Percentiles rank a stretch among this genome's conserved stretches.
Conservation (phyloP, 768 basidiomycete genomes). For the Suillus hirtellus region DNA sequence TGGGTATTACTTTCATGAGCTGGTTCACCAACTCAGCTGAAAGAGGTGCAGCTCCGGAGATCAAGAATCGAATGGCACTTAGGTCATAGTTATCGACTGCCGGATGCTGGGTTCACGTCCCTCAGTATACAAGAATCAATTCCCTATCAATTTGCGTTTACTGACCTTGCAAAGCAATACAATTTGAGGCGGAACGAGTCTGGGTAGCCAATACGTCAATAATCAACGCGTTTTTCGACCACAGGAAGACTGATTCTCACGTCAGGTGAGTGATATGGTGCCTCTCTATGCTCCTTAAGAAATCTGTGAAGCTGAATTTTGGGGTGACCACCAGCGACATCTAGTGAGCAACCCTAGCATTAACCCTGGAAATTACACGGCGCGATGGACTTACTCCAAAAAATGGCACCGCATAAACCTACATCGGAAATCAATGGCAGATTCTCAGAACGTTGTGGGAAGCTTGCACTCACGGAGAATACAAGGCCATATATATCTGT, state of each 20-base stretch:
- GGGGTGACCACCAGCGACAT: conserved; percentile 59
- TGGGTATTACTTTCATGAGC: conserved; percentile 49
- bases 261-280: conserved; percentile 59
- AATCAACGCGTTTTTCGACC: neutral
- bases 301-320: conserved; percentile 60
- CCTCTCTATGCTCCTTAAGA: conserved; percentile 59
- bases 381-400: conserved; percentile 42
- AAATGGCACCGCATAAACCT: conserved; percentile 56
- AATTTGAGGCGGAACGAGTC: conserved; percentile 68
- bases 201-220: conserved; percentile 22
- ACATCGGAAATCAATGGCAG: conserved; percentile 10
- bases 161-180: conserved; percentile 66
- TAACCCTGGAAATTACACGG: neutral
- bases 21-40: conserved; percentile 54
- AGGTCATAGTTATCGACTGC: conserved; percentile 50
- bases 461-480: conserved; percentile 44
- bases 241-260: conserved; percentile 32
- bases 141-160: neutral
- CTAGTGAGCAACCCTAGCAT: conserved; percentile 29
- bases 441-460: neutral
- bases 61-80: conserved; percentile 49
- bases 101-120: conserved; percentile 43
- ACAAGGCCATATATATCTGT: conserved; percentile 63
- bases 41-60: conserved; percentile 66
- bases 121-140: neutral